Evolutionary conservation across 2,329 filamentous ascomycete species (phyloP).

Genomic region (Fusarium sp.): DNA sequence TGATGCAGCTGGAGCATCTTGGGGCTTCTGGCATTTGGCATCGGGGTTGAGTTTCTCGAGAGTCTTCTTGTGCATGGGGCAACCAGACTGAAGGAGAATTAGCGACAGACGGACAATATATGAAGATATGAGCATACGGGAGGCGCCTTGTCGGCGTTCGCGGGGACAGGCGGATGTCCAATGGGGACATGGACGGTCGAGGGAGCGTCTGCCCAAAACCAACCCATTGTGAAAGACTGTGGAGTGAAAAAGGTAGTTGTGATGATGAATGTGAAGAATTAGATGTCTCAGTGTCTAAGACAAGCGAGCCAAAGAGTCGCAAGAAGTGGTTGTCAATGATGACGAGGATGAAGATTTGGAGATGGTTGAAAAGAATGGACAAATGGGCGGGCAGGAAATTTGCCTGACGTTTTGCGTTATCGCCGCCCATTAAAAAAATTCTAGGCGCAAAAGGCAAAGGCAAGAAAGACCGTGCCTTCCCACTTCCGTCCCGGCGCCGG

Average conservation of each 20-base stretch:
- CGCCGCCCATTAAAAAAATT: slow-evolving; percentile 30
- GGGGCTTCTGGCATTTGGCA: slow-evolving; percentile 38
- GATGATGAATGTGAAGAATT: not conserved
- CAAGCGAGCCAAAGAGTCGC: not conserved
- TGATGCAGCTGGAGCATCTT: slow-evolving; percentile 36
- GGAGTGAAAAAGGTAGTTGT: not conserved
- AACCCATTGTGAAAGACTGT: slow-evolving; percentile 60
- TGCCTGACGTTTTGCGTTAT: slow-evolving; percentile 17
- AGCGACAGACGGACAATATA: slow-evolving; percentile 17
- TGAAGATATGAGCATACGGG: slow-evolving; percentile 43
- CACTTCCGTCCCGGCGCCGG: slow-evolving; percentile 8
- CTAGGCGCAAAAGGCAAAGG: slow-evolving; percentile 14
- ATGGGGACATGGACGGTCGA: slow-evolving; percentile 47
- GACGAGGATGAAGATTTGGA: slow-evolving; percentile 28
- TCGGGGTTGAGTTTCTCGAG: slow-evolving; percentile 57
- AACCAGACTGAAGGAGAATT: slow-evolving; percentile 56
- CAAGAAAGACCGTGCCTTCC: not conserved
- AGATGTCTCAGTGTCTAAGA: not conserved
- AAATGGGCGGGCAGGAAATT: slow-evolving; percentile 32
- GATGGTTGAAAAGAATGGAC: slow-evolving; percentile 14
- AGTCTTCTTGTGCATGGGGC: slow-evolving; percentile 68
- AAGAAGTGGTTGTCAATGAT: slow-evolving; percentile 20
- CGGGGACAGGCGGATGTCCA: slow-evolving; percentile 45
- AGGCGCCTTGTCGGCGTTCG: slow-evolving; percentile 44
- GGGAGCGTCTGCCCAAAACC: slow-evolving; percentile 70